phyloP scores from a whole-genome alignment of 1,139 yeast species.

The Pichia sp. region DNA sequence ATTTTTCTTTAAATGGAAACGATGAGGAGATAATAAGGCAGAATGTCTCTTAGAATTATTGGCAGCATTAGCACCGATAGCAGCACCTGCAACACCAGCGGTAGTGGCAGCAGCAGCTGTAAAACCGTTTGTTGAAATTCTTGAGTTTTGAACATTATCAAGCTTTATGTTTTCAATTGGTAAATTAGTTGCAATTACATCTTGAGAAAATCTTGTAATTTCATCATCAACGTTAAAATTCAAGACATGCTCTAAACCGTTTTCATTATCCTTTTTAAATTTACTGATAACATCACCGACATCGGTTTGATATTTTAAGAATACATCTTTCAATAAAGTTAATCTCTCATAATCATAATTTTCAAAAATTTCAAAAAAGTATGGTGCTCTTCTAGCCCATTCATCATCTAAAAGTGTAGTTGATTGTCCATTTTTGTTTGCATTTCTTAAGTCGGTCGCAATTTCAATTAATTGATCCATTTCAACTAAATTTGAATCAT shows the following conservation, averaged over 20 bases:
- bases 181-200: constrained; percentile 24
- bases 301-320: constrained; percentile 65
- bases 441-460: constrained; percentile 32
- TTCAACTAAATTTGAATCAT: constrained; percentile 42
- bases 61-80: not conserved
- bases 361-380: constrained; percentile 70
- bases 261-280: constrained; percentile 52
- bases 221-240: constrained; percentile 55
- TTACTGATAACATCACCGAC: constrained; percentile 42
- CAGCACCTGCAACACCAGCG: not conserved
- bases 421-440: constrained; percentile 20
- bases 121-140: constrained; percentile 14
- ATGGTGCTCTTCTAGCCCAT: constrained; percentile 80
- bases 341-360: constrained; percentile 64
- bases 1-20: constrained; percentile 9
- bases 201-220: constrained; percentile 49
- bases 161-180: constrained; percentile 19
- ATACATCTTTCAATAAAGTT: constrained; percentile 58
- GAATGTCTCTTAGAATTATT: constrained; percentile 12
- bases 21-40: constrained; percentile 10
- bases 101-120: constrained; percentile 9
- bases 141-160: constrained; percentile 8
- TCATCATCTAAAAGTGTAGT: constrained; percentile 22
- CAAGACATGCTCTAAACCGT: constrained; percentile 59
- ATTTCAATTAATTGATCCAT: constrained; percentile 38